Conservation (phyloP, 2,329 filamentous ascomycete genomes). For the Cladorrhinum sp. region DNA sequence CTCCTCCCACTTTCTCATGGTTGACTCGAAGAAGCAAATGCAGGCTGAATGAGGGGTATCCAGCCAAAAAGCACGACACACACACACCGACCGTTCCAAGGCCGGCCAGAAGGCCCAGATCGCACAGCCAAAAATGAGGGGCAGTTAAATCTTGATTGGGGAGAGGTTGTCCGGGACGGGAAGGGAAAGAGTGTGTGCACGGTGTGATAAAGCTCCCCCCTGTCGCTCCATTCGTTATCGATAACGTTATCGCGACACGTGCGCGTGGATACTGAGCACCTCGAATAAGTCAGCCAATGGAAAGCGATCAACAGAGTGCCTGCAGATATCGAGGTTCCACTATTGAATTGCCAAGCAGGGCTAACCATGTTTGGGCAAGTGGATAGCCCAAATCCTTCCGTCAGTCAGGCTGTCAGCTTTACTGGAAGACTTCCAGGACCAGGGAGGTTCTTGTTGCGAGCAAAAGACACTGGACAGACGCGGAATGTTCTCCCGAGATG, state of each 20-base stretch:
- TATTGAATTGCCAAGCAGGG: neutral
- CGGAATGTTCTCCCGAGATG: neutral
- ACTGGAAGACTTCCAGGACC: no score
- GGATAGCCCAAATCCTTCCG: neutral
- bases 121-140: neutral
- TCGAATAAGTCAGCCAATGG: neutral
- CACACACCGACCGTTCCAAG: neutral
- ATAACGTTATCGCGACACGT: neutral
- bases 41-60: conserved; percentile 6
- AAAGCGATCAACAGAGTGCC: neutral
- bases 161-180: neutral
- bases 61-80: conserved; percentile 7
- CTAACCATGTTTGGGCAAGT: neutral
- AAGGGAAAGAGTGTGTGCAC: no score
- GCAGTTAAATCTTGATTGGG: neutral
- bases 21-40: neutral
- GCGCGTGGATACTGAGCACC: neutral
- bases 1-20: neutral
- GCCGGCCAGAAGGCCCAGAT: neutral
- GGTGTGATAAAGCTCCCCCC: neutral
- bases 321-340: neutral
- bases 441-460: neutral
- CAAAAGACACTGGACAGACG: no score
- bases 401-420: neutral
- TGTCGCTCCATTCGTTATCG: neutral